phyloP scores from a whole-genome alignment of 805 yeast genomes.

The Zygosaccharomyces bailii region DNA sequence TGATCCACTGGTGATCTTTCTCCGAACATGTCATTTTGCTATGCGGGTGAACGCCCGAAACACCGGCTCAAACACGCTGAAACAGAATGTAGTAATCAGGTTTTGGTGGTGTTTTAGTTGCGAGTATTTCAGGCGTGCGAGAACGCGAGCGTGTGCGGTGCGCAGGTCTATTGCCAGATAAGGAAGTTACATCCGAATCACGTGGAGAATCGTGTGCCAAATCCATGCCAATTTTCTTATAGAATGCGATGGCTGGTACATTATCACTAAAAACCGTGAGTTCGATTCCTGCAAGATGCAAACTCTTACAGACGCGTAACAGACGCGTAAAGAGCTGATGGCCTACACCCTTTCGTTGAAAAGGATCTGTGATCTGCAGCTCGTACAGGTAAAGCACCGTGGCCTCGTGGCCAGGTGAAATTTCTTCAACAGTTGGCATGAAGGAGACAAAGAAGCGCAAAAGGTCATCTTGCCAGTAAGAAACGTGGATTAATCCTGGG shows the following conservation, averaged over 20 bases:
- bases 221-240: constrained; percentile 21
- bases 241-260: constrained; percentile 24
- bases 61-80: neutral
- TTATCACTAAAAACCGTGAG: constrained; percentile 34
- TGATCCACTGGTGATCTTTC: neutral
- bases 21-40: neutral
- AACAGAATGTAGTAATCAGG: constrained; percentile 14
- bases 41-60: neutral
- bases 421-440: constrained; percentile 27
- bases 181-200: constrained; percentile 7
- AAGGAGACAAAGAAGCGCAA: constrained; percentile 25
- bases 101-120: neutral
- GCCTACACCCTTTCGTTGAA: constrained; percentile 26
- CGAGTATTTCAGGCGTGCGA: neutral
- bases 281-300: constrained; percentile 20
- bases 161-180: neutral
- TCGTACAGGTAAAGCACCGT: constrained; percentile 34
- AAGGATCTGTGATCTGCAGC: constrained; percentile 23
- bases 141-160: constrained; percentile 2
- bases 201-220: constrained; percentile 27
- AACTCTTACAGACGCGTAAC: neutral
- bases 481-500: constrained; percentile 27
- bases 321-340: constrained; percentile 13
- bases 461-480: constrained; percentile 17
- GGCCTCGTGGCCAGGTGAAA: constrained; percentile 12